Evolutionary conservation across 2,329 filamentous ascomycete genomes (phyloP).

Genomic region (Tolypocladium album): DNA sequence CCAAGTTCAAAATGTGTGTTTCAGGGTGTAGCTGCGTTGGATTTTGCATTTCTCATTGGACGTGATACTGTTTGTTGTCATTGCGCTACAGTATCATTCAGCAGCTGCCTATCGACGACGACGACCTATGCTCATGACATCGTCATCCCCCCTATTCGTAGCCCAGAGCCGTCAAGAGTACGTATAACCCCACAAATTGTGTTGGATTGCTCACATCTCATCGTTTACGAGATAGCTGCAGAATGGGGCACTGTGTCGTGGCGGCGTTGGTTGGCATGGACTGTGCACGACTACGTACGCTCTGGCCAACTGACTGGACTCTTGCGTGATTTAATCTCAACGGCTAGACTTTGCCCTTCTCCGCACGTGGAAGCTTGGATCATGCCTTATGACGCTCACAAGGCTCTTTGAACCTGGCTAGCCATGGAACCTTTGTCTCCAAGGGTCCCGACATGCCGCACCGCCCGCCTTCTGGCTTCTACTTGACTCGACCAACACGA

Average conservation of each 20-base stretch:
- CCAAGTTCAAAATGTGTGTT: too few relatives aligned
- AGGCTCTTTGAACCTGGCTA: background rate
- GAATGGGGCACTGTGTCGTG: background rate
- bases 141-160: too few relatives aligned
- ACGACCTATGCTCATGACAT: too few relatives aligned
- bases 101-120: too few relatives aligned
- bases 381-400: background rate
- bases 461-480: background rate
- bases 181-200: too few relatives aligned
- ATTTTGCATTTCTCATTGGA: too few relatives aligned
- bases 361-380: background rate
- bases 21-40: too few relatives aligned
- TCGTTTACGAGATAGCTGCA: background rate
- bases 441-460: background rate
- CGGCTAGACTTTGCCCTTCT: background rate
- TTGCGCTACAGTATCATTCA: background rate
- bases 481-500: background rate
- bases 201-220: too few relatives aligned
- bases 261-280: background rate
- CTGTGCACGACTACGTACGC: background rate
- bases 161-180: too few relatives aligned
- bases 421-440: background rate
- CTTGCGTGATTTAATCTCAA: background rate
- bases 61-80: background rate
- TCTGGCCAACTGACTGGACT: background rate